phyloP scores from a whole-genome alignment of 2,329 filamentous ascomycete genomes.

The Pseudogymnoascus sp. region DNA sequence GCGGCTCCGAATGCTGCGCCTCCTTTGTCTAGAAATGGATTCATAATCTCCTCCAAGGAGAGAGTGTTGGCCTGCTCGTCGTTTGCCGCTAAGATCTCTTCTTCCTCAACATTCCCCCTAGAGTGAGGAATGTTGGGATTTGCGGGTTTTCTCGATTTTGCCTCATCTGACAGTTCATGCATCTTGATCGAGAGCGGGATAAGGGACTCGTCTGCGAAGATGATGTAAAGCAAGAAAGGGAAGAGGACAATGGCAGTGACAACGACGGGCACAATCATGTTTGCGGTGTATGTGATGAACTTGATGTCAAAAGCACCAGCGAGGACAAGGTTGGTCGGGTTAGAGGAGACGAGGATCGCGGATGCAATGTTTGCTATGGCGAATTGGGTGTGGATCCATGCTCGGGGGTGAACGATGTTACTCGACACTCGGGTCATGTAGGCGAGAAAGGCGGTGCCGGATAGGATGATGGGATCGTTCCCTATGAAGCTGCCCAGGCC shows the following conservation, averaged over 20 bases:
- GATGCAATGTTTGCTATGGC: conserved; percentile 65
- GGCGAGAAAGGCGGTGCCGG: conserved; percentile 64
- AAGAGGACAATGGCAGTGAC: conserved; percentile 60
- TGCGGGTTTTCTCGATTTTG: conserved; percentile 46
- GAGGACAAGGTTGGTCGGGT: conserved; percentile 67
- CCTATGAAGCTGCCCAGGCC: conserved; percentile 58
- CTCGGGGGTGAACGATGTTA: conserved; percentile 61
- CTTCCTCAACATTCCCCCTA: conserved; percentile 44
- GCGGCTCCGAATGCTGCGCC: conserved; percentile 55
- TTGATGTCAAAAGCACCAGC: conserved; percentile 64
- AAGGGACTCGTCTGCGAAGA: conserved; percentile 55
- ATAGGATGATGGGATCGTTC: conserved; percentile 67
- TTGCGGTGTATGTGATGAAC: conserved; percentile 67
- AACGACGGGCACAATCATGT: conserved; percentile 65
- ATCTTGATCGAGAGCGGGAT: conserved; percentile 59
- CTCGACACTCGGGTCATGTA: conserved; percentile 70
- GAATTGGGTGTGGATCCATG: conserved; percentile 68
- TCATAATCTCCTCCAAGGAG: conserved; percentile 64
- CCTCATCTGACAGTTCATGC: conserved; percentile 54
- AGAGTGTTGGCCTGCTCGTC: conserved; percentile 45
- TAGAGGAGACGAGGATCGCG: conserved; percentile 68
- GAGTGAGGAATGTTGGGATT: conserved; percentile 66
- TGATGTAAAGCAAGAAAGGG: conserved; percentile 59
- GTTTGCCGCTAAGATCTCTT: conserved; percentile 36
- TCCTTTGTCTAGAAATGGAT: conserved; percentile 60